Conservation (phyloP, 192 early-diverging fungal genomes). For the Glomus cerebriforme region DNA sequence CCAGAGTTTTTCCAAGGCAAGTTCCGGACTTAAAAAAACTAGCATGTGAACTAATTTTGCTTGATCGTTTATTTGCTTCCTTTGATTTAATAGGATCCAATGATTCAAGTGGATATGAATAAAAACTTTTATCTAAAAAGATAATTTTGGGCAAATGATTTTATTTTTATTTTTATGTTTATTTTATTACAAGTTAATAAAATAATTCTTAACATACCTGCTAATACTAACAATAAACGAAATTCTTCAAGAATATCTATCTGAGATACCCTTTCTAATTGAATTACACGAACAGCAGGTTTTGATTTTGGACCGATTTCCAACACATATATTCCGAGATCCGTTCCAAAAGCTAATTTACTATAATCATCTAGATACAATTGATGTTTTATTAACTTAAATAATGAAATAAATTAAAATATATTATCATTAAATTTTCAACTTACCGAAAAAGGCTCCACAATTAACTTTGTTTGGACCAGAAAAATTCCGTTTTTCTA, state of each 20-base stretch:
- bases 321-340: constrained; percentile 80
- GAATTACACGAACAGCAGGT: constrained; percentile 55
- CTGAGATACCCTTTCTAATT: constrained; percentile 79
- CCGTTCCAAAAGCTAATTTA: constrained; percentile 79
- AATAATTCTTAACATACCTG: constrained; percentile 68
- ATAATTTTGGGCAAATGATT: constrained; percentile 60
- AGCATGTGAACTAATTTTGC: constrained; percentile 49
- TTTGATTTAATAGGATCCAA: constrained; percentile 66
- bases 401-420: not conserved
- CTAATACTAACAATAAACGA: constrained; percentile 77
- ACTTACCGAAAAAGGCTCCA: constrained; percentile 51
- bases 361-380: constrained; percentile 56
- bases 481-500: constrained; percentile 57
- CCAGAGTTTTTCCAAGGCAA: constrained; percentile 41
- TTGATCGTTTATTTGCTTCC: constrained; percentile 49
- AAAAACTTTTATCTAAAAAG: constrained; percentile 70
- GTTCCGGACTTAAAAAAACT: constrained; percentile 57
- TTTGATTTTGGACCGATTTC: constrained; percentile 54
- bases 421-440: constrained; percentile 11
- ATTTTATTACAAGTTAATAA: constrained; percentile 62
- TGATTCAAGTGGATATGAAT: constrained; percentile 76
- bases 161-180: constrained; percentile 68
- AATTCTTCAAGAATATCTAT: constrained; percentile 84
- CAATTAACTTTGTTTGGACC: constrained; percentile 60
- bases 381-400: not conserved